Evolutionary conservation across 2,329 filamentous ascomycete species (phyloP).

Genomic region (Stromatinia cepivora): DNA sequence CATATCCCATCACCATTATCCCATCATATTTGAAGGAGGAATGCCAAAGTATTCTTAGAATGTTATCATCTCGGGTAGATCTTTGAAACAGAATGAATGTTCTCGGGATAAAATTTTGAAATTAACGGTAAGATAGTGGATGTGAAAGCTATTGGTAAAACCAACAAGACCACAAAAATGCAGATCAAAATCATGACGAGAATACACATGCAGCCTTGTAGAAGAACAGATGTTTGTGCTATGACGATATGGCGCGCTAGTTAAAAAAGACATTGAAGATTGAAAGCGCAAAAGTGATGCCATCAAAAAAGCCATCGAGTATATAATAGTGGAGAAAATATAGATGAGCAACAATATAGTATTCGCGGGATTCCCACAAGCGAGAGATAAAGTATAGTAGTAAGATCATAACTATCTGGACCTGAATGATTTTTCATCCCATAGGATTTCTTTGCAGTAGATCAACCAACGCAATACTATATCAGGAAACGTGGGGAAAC

Average conservation of each 20-base stretch:
- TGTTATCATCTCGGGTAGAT: not conserved
- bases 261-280: not conserved
- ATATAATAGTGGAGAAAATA: not conserved
- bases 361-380: not conserved
- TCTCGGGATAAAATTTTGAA: not conserved
- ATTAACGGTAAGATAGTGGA: not conserved
- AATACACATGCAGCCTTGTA: not conserved
- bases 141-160: not conserved
- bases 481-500: not conserved
- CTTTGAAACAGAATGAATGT: not conserved
- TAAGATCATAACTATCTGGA: not conserved
- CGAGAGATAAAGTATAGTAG: not conserved
- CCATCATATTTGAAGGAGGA: not conserved
- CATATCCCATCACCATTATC: not conserved
- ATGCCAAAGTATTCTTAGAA: not conserved
- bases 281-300: not conserved
- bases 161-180: not conserved
- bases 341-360: not conserved
- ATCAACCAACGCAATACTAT: not conserved
- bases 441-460: not conserved
- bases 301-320: not conserved
- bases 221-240: not conserved
- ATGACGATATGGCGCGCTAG: not conserved
- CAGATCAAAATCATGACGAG: not conserved
- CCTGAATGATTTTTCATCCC: not conserved